These are phyloP conservation scores for Boletus tomentosulus DNA, from an alignment of 768 basidiomycete genomes.

Conservation along the genomic window DNA sequence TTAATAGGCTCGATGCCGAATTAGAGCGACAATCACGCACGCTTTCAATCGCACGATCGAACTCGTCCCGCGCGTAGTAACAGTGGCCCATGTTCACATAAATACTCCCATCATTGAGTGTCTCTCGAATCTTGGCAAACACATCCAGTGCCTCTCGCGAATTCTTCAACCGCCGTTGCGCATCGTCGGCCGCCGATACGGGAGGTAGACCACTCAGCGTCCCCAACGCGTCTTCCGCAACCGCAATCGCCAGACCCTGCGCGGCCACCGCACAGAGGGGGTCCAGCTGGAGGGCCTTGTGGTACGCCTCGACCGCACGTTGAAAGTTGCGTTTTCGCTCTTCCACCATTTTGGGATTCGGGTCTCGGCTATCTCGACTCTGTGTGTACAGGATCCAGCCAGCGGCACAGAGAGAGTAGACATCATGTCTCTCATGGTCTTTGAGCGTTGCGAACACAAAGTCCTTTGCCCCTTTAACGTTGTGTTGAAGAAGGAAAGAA, in stretches of 20 bases:
- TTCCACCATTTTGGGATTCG: constrained; percentile 41
- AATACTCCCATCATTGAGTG: constrained; percentile 75
- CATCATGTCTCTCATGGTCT: constrained; percentile 80
- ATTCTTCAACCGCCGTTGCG: constrained; percentile 60
- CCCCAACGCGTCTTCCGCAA: constrained; percentile 88
- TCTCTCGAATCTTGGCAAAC: constrained; percentile 89
- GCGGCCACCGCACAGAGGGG: constrained; percentile 88
- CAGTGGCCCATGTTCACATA: constrained; percentile 97
- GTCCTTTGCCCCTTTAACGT: constrained; percentile 71
- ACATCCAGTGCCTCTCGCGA: constrained; percentile 85
- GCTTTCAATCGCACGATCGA: constrained; percentile 92
- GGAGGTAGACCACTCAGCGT: constrained; percentile 52
- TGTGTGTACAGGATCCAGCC: constrained; percentile 85
- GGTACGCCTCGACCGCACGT: constrained; percentile 85
- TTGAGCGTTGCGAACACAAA: constrained; percentile 89
- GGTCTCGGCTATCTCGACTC: constrained; percentile 78
- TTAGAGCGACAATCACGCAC: constrained; percentile 42
- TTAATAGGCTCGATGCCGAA: background rate
- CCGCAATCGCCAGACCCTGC: constrained; percentile 90
- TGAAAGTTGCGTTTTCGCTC: constrained; percentile 78
- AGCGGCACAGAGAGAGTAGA: constrained; percentile 87
- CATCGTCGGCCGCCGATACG: constrained; percentile 55
- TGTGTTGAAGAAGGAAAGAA: constrained; percentile 83
- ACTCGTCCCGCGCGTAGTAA: constrained; percentile 89
- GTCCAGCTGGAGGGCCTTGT: constrained; percentile 83